Base-by-base conservation (phyloP, 371 early-diverging fungal species). In the Lichtheimia ornata region DNA sequence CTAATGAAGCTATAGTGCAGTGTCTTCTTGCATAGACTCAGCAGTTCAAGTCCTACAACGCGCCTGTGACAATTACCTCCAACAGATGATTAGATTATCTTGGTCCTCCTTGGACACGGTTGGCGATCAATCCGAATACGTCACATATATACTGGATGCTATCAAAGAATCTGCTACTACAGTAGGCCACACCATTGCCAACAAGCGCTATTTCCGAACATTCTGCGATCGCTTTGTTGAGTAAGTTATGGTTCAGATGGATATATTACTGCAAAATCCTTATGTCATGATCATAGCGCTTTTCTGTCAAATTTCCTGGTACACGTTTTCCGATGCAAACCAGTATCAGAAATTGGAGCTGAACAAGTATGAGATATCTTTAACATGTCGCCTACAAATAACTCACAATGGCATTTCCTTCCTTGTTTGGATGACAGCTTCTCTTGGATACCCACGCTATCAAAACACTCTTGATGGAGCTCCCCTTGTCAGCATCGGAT, bases 71-170 rank as follows among this genome's bases (percentile, higher is more conserved):
- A 66, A 88, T 4, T 84, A 88, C 1, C 67, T 95, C 20, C 69
- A 79, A 1, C 66, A 82, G 52, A 93, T 96, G 93, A 62, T 84
- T 14, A 80, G 81, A 60, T 71, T 89, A 14, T 82, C 86, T 4
- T 98, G 98, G 97, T 86, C 83, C 5, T 81, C 83, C 0, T 66
- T 96, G 64, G 88, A 91, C 56, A 74, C 87, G 2, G 97, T 96
- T 7, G 98, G 97, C 7, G 98, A 98, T 70, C 96, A 96, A 66
- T 94, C 94, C 0, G 90, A 86, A 53, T 95, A 96, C 73, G 88
- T 97, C 20, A 82, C 84, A 2, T 70, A 76, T 62, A 79, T 93
- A 28, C 85, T 85, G 27, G 74, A 71, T 14, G 74, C 76, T 5
- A 70, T 93, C 13, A 69, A 69, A 40, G 64, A 67, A 1, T 74